Evolutionary conservation across 2,329 filamentous ascomycete genomes (phyloP), one percentile per base, ranked within the genome.

Genomic region (Cytospora chrysosperma): DNA sequence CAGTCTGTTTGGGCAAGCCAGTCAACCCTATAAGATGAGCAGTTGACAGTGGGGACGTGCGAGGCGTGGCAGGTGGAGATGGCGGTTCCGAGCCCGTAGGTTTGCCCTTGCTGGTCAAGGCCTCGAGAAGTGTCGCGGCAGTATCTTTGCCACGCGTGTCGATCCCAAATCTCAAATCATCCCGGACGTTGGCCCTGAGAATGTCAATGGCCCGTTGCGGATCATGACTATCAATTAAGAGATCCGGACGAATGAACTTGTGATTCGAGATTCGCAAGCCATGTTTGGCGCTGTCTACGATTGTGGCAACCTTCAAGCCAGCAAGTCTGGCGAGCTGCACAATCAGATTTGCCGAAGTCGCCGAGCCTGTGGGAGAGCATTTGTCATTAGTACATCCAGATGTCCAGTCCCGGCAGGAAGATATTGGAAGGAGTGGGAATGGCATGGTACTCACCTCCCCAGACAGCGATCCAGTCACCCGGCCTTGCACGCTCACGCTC

Each of bases 401-500:
- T 56, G 15, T 24, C 10, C 50, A 26, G 21, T 49, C 3, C 9
- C 10, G 32, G 27, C 17, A 27, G 12, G 24, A 50, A 43, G n/a
- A 5, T 3, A n/a, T n/a, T 19, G 40, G 5, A 21, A 21, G 8
- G 6, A 21, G 7, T 10, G 9, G 40, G 13, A 19, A 8, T 27
- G 57, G 26, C 56, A 43, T n/a, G 4, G 12, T 27, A 68, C 78
- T 70, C 68, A 79, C 85, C 90, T 62, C 90, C 90, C 89, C 90
- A 93, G 54, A 93, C 85, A 1, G 85, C 86, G 47, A 93, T 75
- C 84, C 88, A 92, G 65, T 93, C 89, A 0, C 87, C 88, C 0
- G 75, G 68, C 50, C 78, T 77, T 1, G 86, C 82, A 10, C 86
- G 77, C 66, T 90, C 87, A 0, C 72, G 69, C 1, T 76, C 70